phyloP scores from a whole-genome alignment of 352 stramenopile species.

The Blastocystis sp. region DNA sequence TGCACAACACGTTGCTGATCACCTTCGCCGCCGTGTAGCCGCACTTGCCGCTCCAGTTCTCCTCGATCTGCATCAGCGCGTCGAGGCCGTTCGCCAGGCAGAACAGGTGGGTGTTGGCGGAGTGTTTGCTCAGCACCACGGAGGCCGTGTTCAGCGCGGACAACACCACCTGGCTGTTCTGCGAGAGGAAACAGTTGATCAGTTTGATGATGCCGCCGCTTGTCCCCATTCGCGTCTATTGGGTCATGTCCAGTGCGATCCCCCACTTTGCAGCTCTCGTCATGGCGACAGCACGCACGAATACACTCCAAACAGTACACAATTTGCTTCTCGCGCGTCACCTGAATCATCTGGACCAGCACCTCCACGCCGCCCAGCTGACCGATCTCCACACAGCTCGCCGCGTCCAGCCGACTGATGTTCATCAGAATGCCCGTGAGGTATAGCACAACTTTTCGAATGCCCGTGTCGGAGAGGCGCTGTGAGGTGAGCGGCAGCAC shows the following conservation, averaged over 20 bases:
- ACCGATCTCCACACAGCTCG: conserved; percentile 22
- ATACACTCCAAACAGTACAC: conserved; percentile 63
- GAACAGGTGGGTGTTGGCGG: conserved; percentile 43
- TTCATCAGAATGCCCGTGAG: conserved; percentile 56
- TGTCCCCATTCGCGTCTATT: background rate
- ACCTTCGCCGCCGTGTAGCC: conserved; percentile 8
- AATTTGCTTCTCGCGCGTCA: conserved; percentile 19
- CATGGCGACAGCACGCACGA: background rate
- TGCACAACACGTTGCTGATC: conserved; percentile 36
- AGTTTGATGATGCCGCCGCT: conserved; percentile 38
- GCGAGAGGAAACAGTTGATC: conserved; percentile 40
- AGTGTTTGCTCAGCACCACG: background rate
- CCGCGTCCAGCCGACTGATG: background rate
- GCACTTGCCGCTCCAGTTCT: conserved; percentile 20
- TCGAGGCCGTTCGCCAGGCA: conserved; percentile 29
- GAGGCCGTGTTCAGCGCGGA: background rate
- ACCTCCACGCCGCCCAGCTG: conserved; percentile 25
- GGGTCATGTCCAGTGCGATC: background rate
- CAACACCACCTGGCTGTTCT: conserved; percentile 7
- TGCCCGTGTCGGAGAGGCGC: background rate
- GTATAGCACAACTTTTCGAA: conserved; percentile 45
- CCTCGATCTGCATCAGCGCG: conserved; percentile 66
- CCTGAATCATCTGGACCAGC: conserved; percentile 18
- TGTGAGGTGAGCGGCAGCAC: background rate
- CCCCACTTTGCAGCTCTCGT: conserved; percentile 28